Evolutionary conservation across 2,329 filamentous ascomycete genomes (phyloP), one percentile per base, ranked within the genome.

Genomic region (Beauveria sp.): DNA sequence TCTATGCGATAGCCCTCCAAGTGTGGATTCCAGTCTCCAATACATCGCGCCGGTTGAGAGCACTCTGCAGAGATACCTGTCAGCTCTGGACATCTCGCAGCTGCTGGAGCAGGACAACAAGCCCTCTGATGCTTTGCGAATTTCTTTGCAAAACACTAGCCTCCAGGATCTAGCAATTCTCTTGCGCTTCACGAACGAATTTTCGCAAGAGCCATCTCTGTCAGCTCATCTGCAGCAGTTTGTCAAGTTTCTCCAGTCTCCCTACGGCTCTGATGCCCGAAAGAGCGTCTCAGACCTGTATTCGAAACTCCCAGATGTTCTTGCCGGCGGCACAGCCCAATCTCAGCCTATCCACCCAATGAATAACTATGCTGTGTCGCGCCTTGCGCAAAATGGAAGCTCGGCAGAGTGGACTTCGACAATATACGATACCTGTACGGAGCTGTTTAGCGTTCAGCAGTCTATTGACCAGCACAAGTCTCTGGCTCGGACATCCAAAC

Each of bases 331-430:
- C 1, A 20, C 31, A 53, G 65, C 56, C 14, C 62, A 12, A 40
- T 34, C 70, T 55, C 75, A 85, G 76, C 80, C 85, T 3, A 70
- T 87, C 9, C 83, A 88, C 65, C 80, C 85, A 14, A 71, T 88
- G 20, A 80, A 84, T 64, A 88, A 88, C 66, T 77, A 79, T 2
- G 75, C 78, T 2, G 70, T 85, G n/a, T 71, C 82, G 3, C 73
- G 76, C 6, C 67, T 85, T 3, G 69, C 85, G 34, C 71, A 77
- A 18, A 64, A 67, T 3, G 66, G 68, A 14, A 65, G 69, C 56
- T 70, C 68, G 68, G 75, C 64, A 64, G 75, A 68, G 69, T 87
- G 83, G 83, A 73, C 83, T 14, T 80, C 77, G 16, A 72, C 73
- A 7, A 79, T 80, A 64, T 81, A 83, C 58, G 84, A 87, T 56